These are phyloP conservation scores for Xylaria nigripes DNA, from an alignment of 495 filamentous ascomycete species.

Conservation along the genomic window DNA sequence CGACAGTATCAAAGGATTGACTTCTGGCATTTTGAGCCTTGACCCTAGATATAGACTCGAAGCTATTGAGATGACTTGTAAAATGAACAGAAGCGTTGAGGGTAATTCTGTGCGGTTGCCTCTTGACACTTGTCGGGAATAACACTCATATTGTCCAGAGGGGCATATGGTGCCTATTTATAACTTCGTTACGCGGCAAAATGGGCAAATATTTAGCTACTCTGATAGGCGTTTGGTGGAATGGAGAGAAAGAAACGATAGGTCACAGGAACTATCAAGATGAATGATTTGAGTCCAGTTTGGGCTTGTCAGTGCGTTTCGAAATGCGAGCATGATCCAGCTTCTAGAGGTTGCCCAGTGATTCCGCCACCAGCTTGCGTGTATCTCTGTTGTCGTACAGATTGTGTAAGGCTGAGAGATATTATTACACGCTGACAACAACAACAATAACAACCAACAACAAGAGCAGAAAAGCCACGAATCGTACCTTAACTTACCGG, in stretches of 20 bases:
- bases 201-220: neutral
- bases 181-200: neutral
- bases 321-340: neutral
- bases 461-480: no score
- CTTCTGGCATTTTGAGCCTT: slow-evolving; percentile 47
- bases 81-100: no score
- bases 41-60: neutral
- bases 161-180: no score
- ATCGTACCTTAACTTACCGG: no score
- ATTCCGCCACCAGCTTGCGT: neutral
- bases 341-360: slow-evolving; percentile 6
- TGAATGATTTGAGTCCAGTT: no score
- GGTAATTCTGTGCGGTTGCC: no score
- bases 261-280: no score
- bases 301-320: no score
- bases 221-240: neutral
- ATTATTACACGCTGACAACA: no score
- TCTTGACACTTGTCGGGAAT: neutral
- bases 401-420: no score
- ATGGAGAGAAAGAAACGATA: neutral
- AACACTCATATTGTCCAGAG: neutral
- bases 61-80: neutral
- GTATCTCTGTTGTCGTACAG: no score
- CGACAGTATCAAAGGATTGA: slow-evolving; percentile 61
- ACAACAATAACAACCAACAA: no score